Percentiles rank a stretch among this genome's conserved stretches.
These are phyloP conservation scores for Myriosclerotinia duriaeana DNA, from an alignment of 2,329 filamentous ascomycete species.

Conservation along the genomic window DNA sequence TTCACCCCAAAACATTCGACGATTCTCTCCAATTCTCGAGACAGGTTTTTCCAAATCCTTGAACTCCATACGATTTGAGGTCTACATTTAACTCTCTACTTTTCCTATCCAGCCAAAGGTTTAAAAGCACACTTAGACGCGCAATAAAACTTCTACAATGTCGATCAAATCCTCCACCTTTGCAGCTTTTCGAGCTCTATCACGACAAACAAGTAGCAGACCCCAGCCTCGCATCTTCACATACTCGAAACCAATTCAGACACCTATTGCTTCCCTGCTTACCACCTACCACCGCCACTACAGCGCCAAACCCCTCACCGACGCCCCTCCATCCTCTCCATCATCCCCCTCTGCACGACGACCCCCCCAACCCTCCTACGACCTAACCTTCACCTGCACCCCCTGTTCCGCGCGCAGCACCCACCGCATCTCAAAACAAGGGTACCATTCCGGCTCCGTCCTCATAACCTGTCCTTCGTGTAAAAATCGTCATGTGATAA, in stretches of 20 bases:
- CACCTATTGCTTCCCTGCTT: neutral
- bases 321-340: neutral
- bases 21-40: neutral
- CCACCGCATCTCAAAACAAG: slow-evolving; percentile 88
- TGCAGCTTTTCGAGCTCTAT: slow-evolving; percentile 12
- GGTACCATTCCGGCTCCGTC: slow-evolving; percentile 87
- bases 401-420: slow-evolving; percentile 78
- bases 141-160: slow-evolving; percentile 1
- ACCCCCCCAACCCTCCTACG: slow-evolving; percentile 63
- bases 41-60: too few species aligned
- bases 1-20: too few species aligned
- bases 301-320: slow-evolving; percentile 1
- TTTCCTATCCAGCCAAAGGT: neutral
- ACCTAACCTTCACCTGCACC: slow-evolving; percentile 89
- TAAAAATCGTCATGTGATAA: slow-evolving; percentile 85
- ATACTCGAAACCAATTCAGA: neutral
- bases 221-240: neutral
- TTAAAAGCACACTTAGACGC: neutral
- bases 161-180: neutral
- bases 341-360: slow-evolving; percentile 5
- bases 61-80: too few species aligned
- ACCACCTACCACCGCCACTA: neutral
- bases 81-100: neutral
- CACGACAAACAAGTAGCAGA: neutral
- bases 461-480: slow-evolving; percentile 86